Evolutionary conservation across 2,329 filamentous ascomycete genomes (phyloP).

Genomic region (Pseudocercospora fijiensis): DNA sequence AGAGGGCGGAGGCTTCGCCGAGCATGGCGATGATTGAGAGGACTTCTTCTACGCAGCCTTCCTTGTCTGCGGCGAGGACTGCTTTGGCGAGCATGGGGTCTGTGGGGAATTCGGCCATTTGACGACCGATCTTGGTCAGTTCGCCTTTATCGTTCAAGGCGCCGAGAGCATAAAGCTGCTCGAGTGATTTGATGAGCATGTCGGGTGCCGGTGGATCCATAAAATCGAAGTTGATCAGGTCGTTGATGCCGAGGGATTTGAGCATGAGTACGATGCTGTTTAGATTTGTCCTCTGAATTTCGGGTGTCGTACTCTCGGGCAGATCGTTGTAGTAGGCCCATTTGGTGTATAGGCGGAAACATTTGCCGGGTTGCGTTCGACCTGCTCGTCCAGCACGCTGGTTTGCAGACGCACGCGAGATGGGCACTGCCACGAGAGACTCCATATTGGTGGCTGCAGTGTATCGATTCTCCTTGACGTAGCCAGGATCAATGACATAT

Average conservation of each 20-base stretch:
- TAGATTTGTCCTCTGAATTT: conserved; percentile 88
- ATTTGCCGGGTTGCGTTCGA: conserved; percentile 87
- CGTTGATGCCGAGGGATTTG: conserved; percentile 87
- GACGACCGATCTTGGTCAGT: conserved; percentile 83
- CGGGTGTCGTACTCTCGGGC: conserved; percentile 85
- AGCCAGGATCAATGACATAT: conserved; percentile 93
- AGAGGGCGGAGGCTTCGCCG: conserved; percentile 80
- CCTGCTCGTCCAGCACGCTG: conserved; percentile 91
- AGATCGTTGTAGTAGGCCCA: conserved; percentile 87
- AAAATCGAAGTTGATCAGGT: conserved; percentile 91
- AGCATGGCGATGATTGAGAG: conserved; percentile 94
- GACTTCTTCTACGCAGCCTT: conserved; percentile 91
- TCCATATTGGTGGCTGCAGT: conserved; percentile 92
- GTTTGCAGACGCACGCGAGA: conserved; percentile 86
- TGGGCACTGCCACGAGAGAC: conserved; percentile 84
- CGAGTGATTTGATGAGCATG: conserved; percentile 81
- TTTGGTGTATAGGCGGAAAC: conserved; percentile 89
- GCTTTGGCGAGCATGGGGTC: conserved; percentile 90
- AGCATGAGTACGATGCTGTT: conserved; percentile 80
- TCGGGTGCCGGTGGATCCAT: conserved; percentile 91
- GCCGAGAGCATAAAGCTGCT: conserved; percentile 87
- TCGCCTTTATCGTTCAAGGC: conserved; percentile 85
- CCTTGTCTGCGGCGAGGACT: conserved; percentile 82
- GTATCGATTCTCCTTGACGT: conserved; percentile 93
- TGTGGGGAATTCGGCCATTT: conserved; percentile 93